Base-by-base conservation (phyloP, 441 rosid genomes). In the Populus hybrid region DNA sequence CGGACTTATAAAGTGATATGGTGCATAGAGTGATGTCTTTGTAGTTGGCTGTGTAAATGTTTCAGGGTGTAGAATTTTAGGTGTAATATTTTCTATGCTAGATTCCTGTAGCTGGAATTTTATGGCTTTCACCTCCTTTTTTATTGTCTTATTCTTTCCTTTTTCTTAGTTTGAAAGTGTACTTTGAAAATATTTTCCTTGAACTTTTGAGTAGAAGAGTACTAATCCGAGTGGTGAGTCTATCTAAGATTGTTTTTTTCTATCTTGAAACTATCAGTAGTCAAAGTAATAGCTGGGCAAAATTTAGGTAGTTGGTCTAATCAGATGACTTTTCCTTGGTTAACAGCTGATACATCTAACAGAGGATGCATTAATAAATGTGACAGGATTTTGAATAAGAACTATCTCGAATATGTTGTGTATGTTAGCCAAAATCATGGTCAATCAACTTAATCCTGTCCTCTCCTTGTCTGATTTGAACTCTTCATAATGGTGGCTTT, bases 401-500 rank as follows among this genome's bases (percentile, higher is more conserved):
- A 12, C 18, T 69, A 63, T 73, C 9, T 73, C 16, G 20, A 21
- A 16, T 74, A 30, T 8, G 14, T 65, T 65, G 53, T 34, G 18
- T 40, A 18, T 50, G 46, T 9, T 53, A 30, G 35, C 36, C 28
- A 64, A 69, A 68, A 67, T 11, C 32, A 21, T 64, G 16, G 35
- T 42, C 14, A 59, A 59, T 35, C 73, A 72, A 67, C 26, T 63
- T 50, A 3, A n/a, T 73, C 20, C 23, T n/a, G 28, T 50, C 18
- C 42, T 18, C 18, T 20, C 20, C 42, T 10, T 26, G 35, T 34
- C 30, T 18, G 12, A 35, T 69, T 5, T 75, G 8, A 70, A 36
- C 30, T 59, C 50, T 42, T 38, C 38, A 36, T 75, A 40, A 12
- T 71, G 64, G 23, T 74, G 61, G 38, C 40, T 77, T 69, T 78